Percentiles rank a stretch among this genome's conserved stretches.
These are phyloP conservation scores for Arxiozyma bovina DNA, from an alignment of 1,139 yeast genomes.

Conservation along the genomic window DNA sequence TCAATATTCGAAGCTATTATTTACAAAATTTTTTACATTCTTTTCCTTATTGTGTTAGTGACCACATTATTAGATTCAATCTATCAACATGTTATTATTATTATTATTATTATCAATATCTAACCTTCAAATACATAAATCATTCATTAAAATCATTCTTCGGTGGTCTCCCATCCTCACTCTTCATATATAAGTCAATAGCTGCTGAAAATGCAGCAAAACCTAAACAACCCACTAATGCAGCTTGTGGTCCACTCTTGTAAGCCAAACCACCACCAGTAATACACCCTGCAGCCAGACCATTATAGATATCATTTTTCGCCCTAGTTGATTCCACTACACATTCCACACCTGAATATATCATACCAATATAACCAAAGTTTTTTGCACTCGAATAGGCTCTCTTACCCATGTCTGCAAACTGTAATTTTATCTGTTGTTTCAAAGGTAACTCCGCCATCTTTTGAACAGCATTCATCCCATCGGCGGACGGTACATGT, in stretches of 20 bases:
- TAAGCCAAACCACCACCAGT: constrained; percentile 95
- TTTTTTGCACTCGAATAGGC: constrained; percentile 84
- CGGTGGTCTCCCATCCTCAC: constrained; percentile 83
- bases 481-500: constrained; percentile 33
- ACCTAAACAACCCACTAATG: constrained; percentile 88
- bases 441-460: constrained; percentile 80
- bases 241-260: constrained; percentile 91
- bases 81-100: background rate
- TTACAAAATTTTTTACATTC: too few species aligned
- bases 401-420: constrained; percentile 84
- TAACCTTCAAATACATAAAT: background rate
- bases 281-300: constrained; percentile 86
- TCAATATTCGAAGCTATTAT: background rate
- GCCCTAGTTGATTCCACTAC: constrained; percentile 71
- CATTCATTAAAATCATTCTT: constrained; percentile 78
- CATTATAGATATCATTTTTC: constrained; percentile 86
- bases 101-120: too few species aligned
- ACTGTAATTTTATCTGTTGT: constrained; percentile 88
- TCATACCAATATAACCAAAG: constrained; percentile 89
- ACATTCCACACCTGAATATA: constrained; percentile 93
- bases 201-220: constrained; percentile 96
- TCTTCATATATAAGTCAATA: constrained; percentile 78
- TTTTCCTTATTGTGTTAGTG: too few species aligned
- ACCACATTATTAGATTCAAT: background rate
- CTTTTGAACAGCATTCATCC: constrained; percentile 36